Base-by-base conservation (phyloP, 768 basidiomycete species). In the Cystobasidium ongulense region DNA sequence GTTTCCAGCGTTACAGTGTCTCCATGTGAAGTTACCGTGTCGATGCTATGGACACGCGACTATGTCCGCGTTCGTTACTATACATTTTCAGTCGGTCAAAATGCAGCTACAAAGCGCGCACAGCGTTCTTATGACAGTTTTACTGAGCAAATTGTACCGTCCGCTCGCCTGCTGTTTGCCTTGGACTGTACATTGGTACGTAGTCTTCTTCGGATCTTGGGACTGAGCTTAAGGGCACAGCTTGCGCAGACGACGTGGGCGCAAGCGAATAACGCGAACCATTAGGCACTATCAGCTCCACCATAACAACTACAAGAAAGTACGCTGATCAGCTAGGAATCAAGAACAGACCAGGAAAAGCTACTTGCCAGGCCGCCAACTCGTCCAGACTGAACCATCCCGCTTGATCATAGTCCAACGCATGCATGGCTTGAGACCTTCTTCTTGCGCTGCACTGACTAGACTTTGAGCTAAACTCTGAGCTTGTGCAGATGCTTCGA, bases 361-460 rank as follows among this genome's bases (percentile, higher is more conserved):
- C n/a, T 46, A 50, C 65, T 18, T 15, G 53, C 65, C 50, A 23
- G 68, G 68, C 29, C 68, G 52, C 68, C 68, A 71, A 54, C 52
- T 59, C 21, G 68, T 71, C 68, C 68, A 71, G 2, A 36, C 50
- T 33, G 25, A 23, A 52, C 68, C 68, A 15, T 71, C 68, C 10
- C n/a, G 5, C 33, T 54, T 54, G 4, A 36, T 21, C 52, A 71
- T 71, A n/a, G 29, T 59, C 68, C 68, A 71, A 1, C 68, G 50
- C 68, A 61, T 57, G 54, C 25, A 33, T 11, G 53, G 68, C 27
- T 57, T 71, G 1, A 57, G 23, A 4, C 68, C 68, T 35, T 71
- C 68, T 38, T 71, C 68, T 13, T 59, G 29, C 4, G 33, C 33
- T 5, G 57, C 57, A 15, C 27, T 27, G 11, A 15, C 33, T 23